Evolutionary conservation across 2,329 filamentous ascomycete species (phyloP).

Genomic region (Talaromyces sp.): DNA sequence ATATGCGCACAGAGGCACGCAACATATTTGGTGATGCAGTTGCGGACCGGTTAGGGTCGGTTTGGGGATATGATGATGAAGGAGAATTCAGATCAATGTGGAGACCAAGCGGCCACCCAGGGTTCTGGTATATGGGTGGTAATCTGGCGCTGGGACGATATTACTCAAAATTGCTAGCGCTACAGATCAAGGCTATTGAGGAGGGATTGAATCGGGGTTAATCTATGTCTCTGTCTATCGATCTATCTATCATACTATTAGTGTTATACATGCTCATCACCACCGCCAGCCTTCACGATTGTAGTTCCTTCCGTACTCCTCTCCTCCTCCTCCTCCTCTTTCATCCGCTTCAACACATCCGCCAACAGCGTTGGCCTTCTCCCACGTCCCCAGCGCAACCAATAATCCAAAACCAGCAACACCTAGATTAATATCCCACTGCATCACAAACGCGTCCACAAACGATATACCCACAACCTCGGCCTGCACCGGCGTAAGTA

Average conservation of each 20-base stretch:
- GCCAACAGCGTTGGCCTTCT: neutral
- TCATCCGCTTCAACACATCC: neutral
- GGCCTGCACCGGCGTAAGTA: neutral
- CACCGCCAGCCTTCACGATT: neutral
- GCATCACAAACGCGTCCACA: neutral
- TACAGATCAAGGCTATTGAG: slow-evolving; percentile 52
- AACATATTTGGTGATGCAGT: slow-evolving; percentile 63
- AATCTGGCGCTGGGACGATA: slow-evolving; percentile 64
- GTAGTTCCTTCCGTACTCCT: neutral
- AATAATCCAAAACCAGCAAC: neutral
- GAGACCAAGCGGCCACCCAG: slow-evolving; percentile 61
- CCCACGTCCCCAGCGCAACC: neutral
- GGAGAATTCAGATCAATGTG: slow-evolving; percentile 61
- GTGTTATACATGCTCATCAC: neutral
- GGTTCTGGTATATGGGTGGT: slow-evolving; percentile 67
- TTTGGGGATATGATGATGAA: slow-evolving; percentile 61
- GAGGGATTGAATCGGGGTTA: slow-evolving; percentile 25
- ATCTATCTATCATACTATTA: neutral
- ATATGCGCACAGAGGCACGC: slow-evolving; percentile 64
- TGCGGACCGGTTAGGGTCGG: slow-evolving; percentile 57
- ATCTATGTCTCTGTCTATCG: too few species aligned
- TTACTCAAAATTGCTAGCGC: slow-evolving; percentile 55
- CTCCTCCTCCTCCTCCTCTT: neutral
- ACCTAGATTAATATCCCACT: neutral
- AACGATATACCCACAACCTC: neutral